These are phyloP conservation scores for Pythium phragmitis DNA, from an alignment of 352 stramenopile species.

Conservation along the genomic window DNA sequence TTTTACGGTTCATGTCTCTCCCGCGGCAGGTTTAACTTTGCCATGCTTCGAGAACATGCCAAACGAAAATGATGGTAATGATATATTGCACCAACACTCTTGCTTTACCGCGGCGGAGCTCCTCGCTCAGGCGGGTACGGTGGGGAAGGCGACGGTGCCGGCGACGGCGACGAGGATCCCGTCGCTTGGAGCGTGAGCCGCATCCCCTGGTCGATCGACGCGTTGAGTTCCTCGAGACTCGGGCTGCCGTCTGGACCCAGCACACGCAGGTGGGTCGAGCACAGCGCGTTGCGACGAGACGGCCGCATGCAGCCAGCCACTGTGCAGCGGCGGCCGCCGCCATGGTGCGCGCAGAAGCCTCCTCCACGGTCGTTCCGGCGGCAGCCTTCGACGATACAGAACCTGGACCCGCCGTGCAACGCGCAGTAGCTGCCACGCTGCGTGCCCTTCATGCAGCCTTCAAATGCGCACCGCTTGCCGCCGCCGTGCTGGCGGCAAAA, in stretches of 20 bases:
- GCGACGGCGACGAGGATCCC: conserved; percentile 6
- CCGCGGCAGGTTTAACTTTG: background rate
- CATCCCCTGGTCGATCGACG: conserved; percentile 13
- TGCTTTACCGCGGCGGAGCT: background rate
- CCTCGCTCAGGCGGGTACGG: background rate
- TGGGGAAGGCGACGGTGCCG: background rate
- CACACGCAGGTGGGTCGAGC: conserved; percentile 69
- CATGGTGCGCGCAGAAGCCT: conserved; percentile 33
- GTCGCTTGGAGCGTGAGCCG: conserved; percentile 2
- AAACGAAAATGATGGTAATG: background rate
- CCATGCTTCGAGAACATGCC: conserved; percentile 16
- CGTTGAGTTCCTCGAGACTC: conserved; percentile 24
- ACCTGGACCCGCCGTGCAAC: conserved; percentile 51
- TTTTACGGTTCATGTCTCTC: conserved; percentile 4
- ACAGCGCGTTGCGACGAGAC: conserved; percentile 75
- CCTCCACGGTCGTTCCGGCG: conserved; percentile 59
- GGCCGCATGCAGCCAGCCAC: conserved; percentile 63
- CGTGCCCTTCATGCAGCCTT: conserved; percentile 43
- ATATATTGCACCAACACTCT: conserved; percentile 9
- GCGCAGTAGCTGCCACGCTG: conserved; percentile 42
- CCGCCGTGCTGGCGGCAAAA: conserved; percentile 51
- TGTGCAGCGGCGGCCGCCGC: conserved; percentile 80
- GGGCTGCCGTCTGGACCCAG: conserved; percentile 17
- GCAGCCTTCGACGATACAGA: conserved; percentile 76
- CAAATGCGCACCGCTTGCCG: conserved; percentile 38